These are phyloP conservation scores for Aspergillus transmontanensis DNA, from an alignment of 2,329 filamentous ascomycete species.

Conservation along the genomic window DNA sequence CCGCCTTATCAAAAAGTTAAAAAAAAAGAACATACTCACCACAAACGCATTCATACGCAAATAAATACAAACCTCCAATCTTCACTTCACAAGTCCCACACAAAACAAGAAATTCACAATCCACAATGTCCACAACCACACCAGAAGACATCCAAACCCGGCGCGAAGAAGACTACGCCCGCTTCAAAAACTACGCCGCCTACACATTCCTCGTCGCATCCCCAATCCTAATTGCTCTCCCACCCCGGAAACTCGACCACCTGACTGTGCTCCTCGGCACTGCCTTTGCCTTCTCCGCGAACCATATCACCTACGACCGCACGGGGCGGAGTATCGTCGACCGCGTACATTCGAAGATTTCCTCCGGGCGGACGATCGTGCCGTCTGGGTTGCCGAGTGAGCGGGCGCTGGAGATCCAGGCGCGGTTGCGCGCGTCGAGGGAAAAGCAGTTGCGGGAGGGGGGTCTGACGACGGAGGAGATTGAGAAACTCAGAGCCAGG, in stretches of 20 bases:
- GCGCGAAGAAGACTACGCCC: slow-evolving; percentile 41
- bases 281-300: slow-evolving; percentile 44
- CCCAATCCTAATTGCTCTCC: slow-evolving; percentile 35
- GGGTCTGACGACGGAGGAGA: slow-evolving; percentile 27
- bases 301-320: slow-evolving; percentile 40
- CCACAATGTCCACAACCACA: no score
- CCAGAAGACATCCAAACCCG: slow-evolving; percentile 5
- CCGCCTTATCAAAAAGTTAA: no score
- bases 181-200: slow-evolving; percentile 45
- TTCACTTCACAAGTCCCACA: no score
- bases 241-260: slow-evolving; percentile 43
- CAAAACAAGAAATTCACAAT: no score
- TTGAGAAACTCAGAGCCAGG: slow-evolving; percentile 37
- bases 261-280: slow-evolving; percentile 40
- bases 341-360: slow-evolving; percentile 30
- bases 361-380: slow-evolving; percentile 19
- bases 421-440: slow-evolving; percentile 29
- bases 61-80: no score
- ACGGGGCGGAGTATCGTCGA: slow-evolving; percentile 40
- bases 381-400: slow-evolving; percentile 33
- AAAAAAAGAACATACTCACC: no score
- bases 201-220: slow-evolving; percentile 39
- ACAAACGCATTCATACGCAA: no score
- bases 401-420: slow-evolving; percentile 37
- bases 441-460: slow-evolving; percentile 30